Percentiles rank a stretch among this genome's conserved stretches.
Evolutionary conservation across 192 early-diverging fungal species (phyloP).

Genomic region (Obelidium mucronatum): DNA sequence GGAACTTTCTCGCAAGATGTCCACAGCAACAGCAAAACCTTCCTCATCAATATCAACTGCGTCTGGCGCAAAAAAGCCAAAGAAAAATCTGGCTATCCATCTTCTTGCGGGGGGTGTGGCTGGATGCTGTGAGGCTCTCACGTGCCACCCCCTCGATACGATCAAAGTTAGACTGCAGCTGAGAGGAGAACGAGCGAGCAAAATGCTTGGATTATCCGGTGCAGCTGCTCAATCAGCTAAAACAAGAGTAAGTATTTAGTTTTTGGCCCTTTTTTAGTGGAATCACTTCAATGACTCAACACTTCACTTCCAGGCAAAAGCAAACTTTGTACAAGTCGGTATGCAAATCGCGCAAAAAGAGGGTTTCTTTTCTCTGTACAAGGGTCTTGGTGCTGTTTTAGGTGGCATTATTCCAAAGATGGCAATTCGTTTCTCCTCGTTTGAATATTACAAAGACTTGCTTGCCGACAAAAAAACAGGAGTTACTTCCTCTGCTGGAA

Average conservation of each 20-base stretch:
- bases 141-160: constrained; percentile 94
- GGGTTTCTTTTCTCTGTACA: constrained; percentile 90
- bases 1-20: too few relatives aligned
- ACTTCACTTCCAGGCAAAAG: constrained; percentile 42
- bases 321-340: constrained; percentile 84
- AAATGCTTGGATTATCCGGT: constrained; percentile 35
- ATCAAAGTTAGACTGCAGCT: constrained; percentile 99
- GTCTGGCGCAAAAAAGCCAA: constrained; percentile 36
- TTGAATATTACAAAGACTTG: constrained; percentile 90
- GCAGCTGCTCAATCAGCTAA: constrained; percentile 60
- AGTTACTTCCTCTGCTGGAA: constrained; percentile 64
- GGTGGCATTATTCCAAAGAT: constrained; percentile 98
- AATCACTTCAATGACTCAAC: background rate
- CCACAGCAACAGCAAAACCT: background rate
- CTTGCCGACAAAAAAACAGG: constrained; percentile 73
- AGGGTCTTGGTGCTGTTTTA: constrained; percentile 95
- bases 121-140: constrained; percentile 88
- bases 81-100: constrained; percentile 78
- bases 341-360: constrained; percentile 85
- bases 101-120: constrained; percentile 90
- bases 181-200: constrained; percentile 53
- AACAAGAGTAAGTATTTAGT: constrained; percentile 52
- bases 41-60: constrained; percentile 6
- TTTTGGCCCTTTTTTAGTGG: background rate
- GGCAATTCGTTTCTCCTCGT: constrained; percentile 97